These are phyloP conservation scores for Chrysoporthe cubensis DNA, from an alignment of 2,329 filamentous ascomycete species.

Conservation along the genomic window DNA sequence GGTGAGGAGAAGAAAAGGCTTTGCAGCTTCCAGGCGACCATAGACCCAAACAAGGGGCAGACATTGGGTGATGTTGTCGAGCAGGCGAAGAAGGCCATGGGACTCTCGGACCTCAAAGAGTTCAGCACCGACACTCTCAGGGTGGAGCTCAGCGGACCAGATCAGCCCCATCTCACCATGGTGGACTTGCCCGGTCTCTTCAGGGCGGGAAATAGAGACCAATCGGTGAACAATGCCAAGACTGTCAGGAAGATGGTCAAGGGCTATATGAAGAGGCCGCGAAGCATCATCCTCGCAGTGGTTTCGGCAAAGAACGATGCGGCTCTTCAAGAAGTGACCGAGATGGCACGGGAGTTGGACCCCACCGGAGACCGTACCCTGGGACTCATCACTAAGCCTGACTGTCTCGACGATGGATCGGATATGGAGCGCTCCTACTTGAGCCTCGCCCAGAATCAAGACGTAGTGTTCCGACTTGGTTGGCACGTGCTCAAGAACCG, in stretches of 20 bases:
- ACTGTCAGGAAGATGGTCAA: conserved; percentile 44
- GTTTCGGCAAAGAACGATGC: conserved; percentile 55
- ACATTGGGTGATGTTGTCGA: conserved; percentile 29
- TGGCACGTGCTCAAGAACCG: conserved; percentile 47
- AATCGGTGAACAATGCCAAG: conserved; percentile 30
- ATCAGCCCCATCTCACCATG: conserved; percentile 53
- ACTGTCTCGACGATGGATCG: conserved; percentile 36
- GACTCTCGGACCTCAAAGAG: conserved; percentile 39
- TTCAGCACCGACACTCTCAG: conserved; percentile 47
- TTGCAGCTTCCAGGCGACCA: not conserved
- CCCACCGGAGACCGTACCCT: conserved; percentile 45
- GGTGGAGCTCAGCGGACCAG: conserved; percentile 46
- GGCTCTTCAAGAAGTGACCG: conserved; percentile 58
- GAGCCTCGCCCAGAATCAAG: conserved; percentile 37
- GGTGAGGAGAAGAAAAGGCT: not conserved
- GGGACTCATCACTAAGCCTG: conserved; percentile 55
- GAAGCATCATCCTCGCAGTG: conserved; percentile 60
- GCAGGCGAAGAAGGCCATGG: conserved; percentile 47
- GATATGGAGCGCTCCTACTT: conserved; percentile 36
- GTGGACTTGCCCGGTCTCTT: conserved; percentile 56
- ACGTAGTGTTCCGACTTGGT: conserved; percentile 39
- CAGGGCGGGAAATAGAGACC: too few species aligned
- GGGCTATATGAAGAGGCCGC: conserved; percentile 54
- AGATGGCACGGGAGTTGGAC: conserved; percentile 36
- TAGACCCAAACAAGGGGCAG: too few species aligned